Evolutionary conservation across 2,329 filamentous ascomycete species (phyloP).

Genomic region (Lecanicillium sp.): DNA sequence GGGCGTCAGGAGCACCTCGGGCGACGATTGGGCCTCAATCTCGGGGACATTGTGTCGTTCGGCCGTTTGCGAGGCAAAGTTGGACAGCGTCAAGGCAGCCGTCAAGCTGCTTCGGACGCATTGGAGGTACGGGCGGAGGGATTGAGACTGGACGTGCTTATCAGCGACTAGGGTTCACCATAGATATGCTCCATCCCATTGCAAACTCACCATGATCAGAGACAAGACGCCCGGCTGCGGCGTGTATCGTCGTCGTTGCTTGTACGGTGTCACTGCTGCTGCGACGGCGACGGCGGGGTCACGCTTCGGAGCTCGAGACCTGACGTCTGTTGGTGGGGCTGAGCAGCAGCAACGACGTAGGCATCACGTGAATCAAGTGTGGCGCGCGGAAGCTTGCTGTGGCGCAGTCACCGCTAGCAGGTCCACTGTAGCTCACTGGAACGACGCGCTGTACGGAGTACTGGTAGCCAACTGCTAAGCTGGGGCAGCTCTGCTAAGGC

Average conservation of each 20-base stretch:
- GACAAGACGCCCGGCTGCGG: conserved; percentile 1
- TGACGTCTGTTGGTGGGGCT: conserved; percentile 31
- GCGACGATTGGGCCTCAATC: conserved; percentile 86
- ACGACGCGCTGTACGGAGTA: conserved; percentile 8
- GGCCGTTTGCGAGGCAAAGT: conserved; percentile 95
- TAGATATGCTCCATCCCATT: neutral
- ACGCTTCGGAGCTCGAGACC: conserved; percentile 23
- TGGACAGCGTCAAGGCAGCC: conserved; percentile 78
- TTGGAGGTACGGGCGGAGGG: conserved; percentile 90
- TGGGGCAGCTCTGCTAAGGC: too few species aligned
- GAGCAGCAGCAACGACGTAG: conserved; percentile 13
- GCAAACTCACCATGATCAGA: conserved; percentile 9
- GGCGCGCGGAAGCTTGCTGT: neutral
- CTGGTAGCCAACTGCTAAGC: neutral
- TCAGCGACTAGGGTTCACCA: neutral
- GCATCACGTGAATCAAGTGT: conserved; percentile 7
- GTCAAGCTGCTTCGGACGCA: conserved; percentile 93
- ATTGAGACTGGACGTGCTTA: conserved; percentile 67
- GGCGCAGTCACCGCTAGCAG: conserved; percentile 4
- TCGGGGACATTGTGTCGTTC: conserved; percentile 98
- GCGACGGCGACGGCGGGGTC: conserved; percentile 14
- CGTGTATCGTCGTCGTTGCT: conserved; percentile 5
- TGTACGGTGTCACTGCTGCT: conserved; percentile 10
- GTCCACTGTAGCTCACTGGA: conserved; percentile 8
- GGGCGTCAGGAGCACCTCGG: conserved; percentile 88